These are phyloP conservation scores for Solanum acaule DNA, from an alignment of 257 asterid genomes.

Conservation along the genomic window DNA sequence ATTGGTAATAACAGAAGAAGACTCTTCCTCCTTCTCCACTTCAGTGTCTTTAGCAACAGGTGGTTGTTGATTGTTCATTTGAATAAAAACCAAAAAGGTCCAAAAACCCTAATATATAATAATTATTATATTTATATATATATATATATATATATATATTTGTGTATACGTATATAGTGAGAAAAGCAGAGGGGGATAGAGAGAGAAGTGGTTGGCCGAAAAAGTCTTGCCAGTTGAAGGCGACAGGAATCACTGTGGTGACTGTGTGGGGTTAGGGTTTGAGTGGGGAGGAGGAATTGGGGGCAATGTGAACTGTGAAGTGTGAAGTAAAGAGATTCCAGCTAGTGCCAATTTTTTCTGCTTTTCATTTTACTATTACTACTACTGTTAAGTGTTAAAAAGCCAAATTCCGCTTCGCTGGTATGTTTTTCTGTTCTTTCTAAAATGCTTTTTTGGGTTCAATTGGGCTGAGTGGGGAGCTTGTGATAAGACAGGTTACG, in stretches of 20 bases:
- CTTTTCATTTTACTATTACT: neutral
- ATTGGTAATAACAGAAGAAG: conserved; percentile 20
- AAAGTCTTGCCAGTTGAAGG: conserved; percentile 75
- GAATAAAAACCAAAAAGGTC: conserved; percentile 14
- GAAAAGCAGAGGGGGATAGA: neutral
- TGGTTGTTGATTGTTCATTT: conserved; percentile 46
- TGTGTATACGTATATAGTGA: neutral
- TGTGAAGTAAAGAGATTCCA: conserved; percentile 6
- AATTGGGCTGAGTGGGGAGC: neutral
- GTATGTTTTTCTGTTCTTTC: neutral
- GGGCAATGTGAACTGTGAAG: neutral
- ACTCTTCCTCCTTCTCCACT: conserved; percentile 17
- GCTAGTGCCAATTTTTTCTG: neutral
- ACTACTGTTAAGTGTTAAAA: neutral
- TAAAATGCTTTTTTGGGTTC: neutral
- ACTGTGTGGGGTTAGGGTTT: conserved; percentile 43
- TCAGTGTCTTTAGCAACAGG: conserved; percentile 38
- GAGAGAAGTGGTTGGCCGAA: conserved; percentile 33
- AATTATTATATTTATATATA: no score
- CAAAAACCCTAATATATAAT: conserved; percentile 46
- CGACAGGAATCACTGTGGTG: conserved; percentile 79
- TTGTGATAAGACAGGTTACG: neutral
- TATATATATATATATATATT: neutral
- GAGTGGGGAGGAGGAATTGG: neutral
- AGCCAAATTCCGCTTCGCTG: neutral